Conservation (phyloP, 2,329 filamentous ascomycete species). For the Ceratocystis eucalypticola region DNA sequence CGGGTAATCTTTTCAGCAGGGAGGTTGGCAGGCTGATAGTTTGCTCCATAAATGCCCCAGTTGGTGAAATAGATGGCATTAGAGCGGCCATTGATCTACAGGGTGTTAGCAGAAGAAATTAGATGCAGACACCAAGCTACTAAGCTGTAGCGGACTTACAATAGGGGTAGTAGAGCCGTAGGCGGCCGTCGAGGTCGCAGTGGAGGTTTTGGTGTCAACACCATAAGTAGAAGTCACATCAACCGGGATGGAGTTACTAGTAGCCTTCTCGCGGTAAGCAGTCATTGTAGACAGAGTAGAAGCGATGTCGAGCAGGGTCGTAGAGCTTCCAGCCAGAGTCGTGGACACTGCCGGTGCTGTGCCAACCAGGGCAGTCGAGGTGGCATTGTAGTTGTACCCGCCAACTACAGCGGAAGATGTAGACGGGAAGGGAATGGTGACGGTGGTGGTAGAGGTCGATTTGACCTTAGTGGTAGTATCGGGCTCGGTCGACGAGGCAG, state of each 20-base stretch:
- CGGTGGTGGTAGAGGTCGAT: neutral
- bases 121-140: neutral
- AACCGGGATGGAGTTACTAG: neutral
- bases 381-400: neutral
- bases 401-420: neutral
- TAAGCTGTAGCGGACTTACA: neutral
- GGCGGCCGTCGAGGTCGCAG: neutral
- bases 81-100: conserved; percentile 1
- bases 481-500: neutral
- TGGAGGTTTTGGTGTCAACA: neutral
- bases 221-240: neutral
- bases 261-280: neutral
- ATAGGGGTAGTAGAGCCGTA: neutral
- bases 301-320: neutral
- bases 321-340: neutral
- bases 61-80: conserved; percentile 43
- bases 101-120: neutral
- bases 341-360: neutral
- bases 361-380: neutral
- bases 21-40: conserved; percentile 57
- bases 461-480: conserved; percentile 12
- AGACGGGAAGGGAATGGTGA: conserved; percentile 11
- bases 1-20: conserved; percentile 56
- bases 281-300: neutral
- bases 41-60: conserved; percentile 55